Evolutionary conservation across 1,284 basidiomycete genomes (phyloP), one percentile per base, ranked within the genome.

Genomic region (Cryptococcus sp.): DNA sequence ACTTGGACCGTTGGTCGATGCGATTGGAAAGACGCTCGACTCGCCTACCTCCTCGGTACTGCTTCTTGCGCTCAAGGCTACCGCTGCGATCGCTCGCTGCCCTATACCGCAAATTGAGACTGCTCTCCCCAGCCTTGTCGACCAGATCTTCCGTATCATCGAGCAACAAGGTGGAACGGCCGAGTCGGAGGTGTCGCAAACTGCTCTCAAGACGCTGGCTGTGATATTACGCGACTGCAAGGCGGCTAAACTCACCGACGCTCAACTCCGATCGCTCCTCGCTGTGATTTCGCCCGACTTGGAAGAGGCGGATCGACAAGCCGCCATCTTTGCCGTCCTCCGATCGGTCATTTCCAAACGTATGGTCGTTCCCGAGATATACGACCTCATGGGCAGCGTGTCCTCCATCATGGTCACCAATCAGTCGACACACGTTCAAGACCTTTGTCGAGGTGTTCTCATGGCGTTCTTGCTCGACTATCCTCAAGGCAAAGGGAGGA

Each of bases 401-500:
- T 84, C 89, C 2, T 85, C 91, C 63, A 83, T 97, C 63, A 85
- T 97, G 78, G 90, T 99, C 35, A 95, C 91, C 9, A 92, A 82
- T 59, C 94, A 98, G 71, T 89, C 89, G 11, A 72, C 83, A 0
- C 86, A 89, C 58, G 91, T 95, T 7, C 91, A 93, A 63, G 93
- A 95, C 65, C 81, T 88, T 1, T 94, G 89, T 61, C 85, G 95
- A 21, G 82, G 86, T 34, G 82, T 92, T 26, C 80, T 94, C 34
- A 80, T 98, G 37, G 90, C 95, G 65, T 99, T 99, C 79, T 76
- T 98, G 50, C 82, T 98, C 34, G 94, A 99, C 64, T 99, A 98
- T 64, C 95, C 95, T 1, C 95, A 98, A 69, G 95, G 95, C 32
- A 87, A 90, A 60, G 87, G 86, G 1, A 82, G 94, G 2, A 78